These are phyloP conservation scores for Plectosphaerella sp. DNA, from an alignment of 2,329 filamentous ascomycete genomes.

Conservation along the genomic window DNA sequence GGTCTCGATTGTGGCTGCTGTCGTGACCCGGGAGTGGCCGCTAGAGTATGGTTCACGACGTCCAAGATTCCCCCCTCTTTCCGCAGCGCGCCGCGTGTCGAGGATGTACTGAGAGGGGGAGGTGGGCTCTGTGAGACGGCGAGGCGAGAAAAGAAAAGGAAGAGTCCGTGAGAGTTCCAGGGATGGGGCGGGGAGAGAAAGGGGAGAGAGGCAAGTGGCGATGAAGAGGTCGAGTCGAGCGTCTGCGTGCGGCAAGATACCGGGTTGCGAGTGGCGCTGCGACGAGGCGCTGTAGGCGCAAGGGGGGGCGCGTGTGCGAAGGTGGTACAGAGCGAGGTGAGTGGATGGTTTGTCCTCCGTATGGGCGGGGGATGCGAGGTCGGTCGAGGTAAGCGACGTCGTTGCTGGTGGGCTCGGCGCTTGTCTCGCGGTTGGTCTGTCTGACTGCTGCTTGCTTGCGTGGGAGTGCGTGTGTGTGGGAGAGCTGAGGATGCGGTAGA, in stretches of 20 bases:
- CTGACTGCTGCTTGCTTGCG: not conserved
- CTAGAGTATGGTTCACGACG: constrained; percentile 6
- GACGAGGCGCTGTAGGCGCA: constrained; percentile 20
- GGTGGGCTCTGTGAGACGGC: constrained; percentile 4
- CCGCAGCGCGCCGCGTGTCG: not conserved
- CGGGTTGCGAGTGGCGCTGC: not conserved
- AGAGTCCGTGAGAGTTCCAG: constrained; percentile 5
- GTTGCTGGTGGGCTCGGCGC: constrained; percentile 22
- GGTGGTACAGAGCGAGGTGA: constrained; percentile 13
- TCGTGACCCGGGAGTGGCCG: constrained; percentile 4
- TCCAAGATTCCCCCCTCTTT: not conserved
- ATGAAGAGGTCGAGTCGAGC: constrained; percentile 4
- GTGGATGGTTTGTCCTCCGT: not conserved
- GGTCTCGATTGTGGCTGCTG: constrained; percentile 5
- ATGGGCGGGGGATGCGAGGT: constrained; percentile 6
- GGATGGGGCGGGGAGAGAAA: constrained; percentile 4
- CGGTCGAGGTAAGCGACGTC: constrained; percentile 2
- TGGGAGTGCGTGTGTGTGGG: not conserved
- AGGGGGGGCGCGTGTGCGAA: constrained; percentile 16
- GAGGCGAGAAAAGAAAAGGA: constrained; percentile 9
- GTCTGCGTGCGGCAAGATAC: not conserved
- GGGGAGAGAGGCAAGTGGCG: not conserved
- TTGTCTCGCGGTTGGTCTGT: constrained; percentile 25
- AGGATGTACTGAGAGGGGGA: constrained; percentile 2
- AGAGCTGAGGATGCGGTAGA: constrained; percentile 1